Base-by-base conservation (phyloP, 108 stramenopile species). In the Cyclotella sp. region DNA sequence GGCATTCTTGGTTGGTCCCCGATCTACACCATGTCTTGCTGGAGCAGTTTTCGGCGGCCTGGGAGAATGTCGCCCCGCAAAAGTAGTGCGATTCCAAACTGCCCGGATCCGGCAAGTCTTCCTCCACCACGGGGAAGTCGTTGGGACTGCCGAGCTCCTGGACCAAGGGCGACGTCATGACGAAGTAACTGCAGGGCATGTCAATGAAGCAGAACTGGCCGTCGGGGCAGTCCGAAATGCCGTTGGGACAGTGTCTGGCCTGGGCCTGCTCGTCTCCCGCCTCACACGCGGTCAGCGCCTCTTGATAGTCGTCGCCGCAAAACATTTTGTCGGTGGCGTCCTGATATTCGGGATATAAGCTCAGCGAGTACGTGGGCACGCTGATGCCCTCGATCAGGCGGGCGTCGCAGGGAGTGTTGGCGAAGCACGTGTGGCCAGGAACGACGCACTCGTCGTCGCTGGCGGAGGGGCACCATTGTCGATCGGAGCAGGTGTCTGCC, bases 321-420 rank as follows among this genome's bases (percentile, higher is more conserved):
- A 81, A 81, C 80, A 75, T 81, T 65, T 81, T 81, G 39, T 81
- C 80, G 44, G 68, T 65, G 34, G 80, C 24, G 22, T 70, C 63
- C 41, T 44, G 39, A 39, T 71, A 75, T n/a, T 70, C 80, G 0
- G 80, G 80, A 26, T 81, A 22, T 13, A 28, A 14, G 9, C 52
- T 55, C 4, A 81, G 70, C 12, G 74, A 75, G 64, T 71, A 81
- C 63, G 80, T 81, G n/a, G 80, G 80, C 42, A 81, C 73, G 6
- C 14, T 7, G 18, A 81, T 60, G 29, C 63, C 69, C 0, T 24
- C 54, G 40, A 81, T 81, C 28, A 41, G 16, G 0, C 80, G 80
- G 3, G 80, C 80, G 42, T 81, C 80, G 70, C 80, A 81, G 16
- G 80, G 80, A 1, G 80, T 81, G 80, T 81, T 81, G 73, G 80